Conservation (phyloP, 139 green algal genomes). For the Coelastrella sp. region DNA sequence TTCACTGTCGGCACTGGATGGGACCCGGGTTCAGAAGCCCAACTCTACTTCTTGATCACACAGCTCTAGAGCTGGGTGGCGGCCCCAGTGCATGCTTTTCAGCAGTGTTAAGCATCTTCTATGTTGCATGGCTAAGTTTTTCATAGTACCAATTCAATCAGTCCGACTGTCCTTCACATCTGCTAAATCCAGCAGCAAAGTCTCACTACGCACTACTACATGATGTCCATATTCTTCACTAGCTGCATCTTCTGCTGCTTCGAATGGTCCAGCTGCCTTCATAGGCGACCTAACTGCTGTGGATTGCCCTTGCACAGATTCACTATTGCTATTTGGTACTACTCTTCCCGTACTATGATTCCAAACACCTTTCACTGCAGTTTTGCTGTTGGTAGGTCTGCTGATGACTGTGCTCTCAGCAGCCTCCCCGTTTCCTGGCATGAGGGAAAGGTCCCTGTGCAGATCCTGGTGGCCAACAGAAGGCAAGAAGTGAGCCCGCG, state of each 20-base stretch:
- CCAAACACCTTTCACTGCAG: background rate
- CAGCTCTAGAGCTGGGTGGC: too few species aligned
- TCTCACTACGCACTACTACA: constrained; percentile 12
- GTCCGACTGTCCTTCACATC: background rate
- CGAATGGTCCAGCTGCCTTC: background rate
- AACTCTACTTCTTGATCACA: too few species aligned
- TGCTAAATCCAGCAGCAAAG: background rate
- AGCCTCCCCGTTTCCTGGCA: too few species aligned
- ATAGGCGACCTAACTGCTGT: background rate
- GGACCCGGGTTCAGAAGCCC: too few species aligned
- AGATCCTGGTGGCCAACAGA: background rate
- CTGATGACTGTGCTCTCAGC: background rate
- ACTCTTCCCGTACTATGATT: background rate
- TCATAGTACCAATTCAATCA: background rate
- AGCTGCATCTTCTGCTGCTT: background rate
- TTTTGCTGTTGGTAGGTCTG: background rate
- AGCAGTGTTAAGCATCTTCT: too few species aligned
- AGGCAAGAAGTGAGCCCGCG: constrained; percentile 9
- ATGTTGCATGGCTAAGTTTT: too few species aligned
- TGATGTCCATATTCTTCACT: background rate
- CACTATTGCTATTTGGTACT: background rate
- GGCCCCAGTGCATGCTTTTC: too few species aligned
- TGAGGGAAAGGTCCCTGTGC: constrained; percentile 10
- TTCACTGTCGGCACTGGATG: too few species aligned
- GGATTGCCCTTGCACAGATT: background rate